Conservation (phyloP, 2,329 filamentous ascomycete genomes). For the Botrytis porri region DNA sequence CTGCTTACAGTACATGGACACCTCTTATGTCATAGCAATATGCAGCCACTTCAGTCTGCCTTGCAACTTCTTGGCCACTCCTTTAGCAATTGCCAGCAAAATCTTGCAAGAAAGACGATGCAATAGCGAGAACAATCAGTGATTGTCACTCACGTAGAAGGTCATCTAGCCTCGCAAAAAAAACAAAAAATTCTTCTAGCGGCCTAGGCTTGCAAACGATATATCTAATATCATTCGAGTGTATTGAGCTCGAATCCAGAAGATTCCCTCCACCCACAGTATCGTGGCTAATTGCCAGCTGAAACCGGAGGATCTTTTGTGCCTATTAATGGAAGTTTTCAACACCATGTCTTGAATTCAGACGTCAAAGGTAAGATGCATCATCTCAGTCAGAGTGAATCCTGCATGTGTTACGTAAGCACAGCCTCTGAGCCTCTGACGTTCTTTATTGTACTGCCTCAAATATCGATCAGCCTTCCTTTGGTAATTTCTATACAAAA, state of each 20-base stretch:
- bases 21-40: background rate
- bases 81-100: background rate
- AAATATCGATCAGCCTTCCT: background rate
- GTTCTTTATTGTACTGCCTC: background rate
- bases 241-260: background rate
- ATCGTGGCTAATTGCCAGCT: background rate
- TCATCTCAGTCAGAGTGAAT: background rate
- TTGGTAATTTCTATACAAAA: background rate
- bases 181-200: background rate
- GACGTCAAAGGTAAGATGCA: background rate
- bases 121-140: background rate
- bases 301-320: background rate
- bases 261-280: background rate
- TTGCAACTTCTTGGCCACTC: background rate
- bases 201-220: background rate
- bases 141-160: background rate
- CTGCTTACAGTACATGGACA: background rate
- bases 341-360: background rate
- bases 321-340: background rate
- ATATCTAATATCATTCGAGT: background rate
- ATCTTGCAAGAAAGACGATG: background rate
- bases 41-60: background rate
- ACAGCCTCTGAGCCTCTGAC: background rate
- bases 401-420: constrained; percentile 2
- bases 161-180: background rate